phyloP scores from a whole-genome alignment of 176 grass and related monocot genomes.

The Chloris gayana region DNA sequence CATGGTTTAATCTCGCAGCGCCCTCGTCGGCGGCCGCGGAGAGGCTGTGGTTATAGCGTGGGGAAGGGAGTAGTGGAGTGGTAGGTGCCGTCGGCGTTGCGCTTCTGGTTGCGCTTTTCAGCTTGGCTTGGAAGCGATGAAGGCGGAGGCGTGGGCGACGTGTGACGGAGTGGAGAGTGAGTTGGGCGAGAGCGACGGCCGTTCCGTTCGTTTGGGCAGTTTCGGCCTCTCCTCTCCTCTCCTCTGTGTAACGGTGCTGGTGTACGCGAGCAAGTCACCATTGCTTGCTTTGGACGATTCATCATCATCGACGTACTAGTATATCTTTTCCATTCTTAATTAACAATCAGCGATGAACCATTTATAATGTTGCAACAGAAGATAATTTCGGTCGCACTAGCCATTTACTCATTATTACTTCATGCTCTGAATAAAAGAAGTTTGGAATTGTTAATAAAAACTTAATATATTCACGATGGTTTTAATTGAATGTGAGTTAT shows the following conservation, averaged over 20 bases:
- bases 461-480: background rate
- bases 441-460: too few species aligned
- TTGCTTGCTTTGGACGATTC: background rate
- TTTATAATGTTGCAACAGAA: too few species aligned
- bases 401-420: too few species aligned
- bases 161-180: background rate
- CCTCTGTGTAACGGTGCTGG: background rate
- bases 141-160: background rate
- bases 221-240: background rate
- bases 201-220: background rate
- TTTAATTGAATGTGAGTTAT: too few species aligned
- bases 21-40: background rate
- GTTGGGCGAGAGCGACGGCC: background rate
- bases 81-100: constrained; percentile 11
- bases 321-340: background rate
- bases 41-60: constrained; percentile 26
- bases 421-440: too few species aligned
- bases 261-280: background rate
- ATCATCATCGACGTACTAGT: background rate
- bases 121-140: constrained; percentile 61
- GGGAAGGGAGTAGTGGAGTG: constrained; percentile 25
- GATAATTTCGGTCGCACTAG: too few species aligned
- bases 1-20: background rate
- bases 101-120: background rate
- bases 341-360: too few species aligned